Percentiles rank a stretch among this genome's conserved stretches.
phyloP scores from a whole-genome alignment of 768 basidiomycete genomes.

The Tulasnella sp. region DNA sequence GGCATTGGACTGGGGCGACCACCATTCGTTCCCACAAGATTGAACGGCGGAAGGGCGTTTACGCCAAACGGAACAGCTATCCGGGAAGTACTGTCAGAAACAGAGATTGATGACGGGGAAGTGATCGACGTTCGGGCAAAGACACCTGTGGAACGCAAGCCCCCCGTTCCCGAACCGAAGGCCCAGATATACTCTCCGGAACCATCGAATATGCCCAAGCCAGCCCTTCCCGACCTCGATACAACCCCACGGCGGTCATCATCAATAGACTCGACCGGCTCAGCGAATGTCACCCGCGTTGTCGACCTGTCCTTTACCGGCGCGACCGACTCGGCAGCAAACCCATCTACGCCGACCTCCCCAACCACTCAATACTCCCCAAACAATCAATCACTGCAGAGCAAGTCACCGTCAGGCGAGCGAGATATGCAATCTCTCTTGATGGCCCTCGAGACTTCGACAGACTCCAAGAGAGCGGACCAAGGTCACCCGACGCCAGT shows the following conservation, averaged over 20 bases:
- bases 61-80: constrained; percentile 30
- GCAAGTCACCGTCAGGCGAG: neutral
- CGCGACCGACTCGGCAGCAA: neutral
- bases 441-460: neutral
- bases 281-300: constrained; percentile 27
- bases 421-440: constrained; percentile 15
- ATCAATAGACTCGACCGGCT: constrained; percentile 15
- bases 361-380: neutral
- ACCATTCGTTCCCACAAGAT: neutral
- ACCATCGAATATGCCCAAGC: neutral
- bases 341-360: neutral
- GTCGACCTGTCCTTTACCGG: constrained; percentile 21
- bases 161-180: neutral
- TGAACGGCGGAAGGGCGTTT: constrained; percentile 9
- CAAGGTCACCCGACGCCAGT: constrained; percentile 11
- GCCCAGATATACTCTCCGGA: neutral
- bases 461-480: constrained; percentile 2
- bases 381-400: neutral
- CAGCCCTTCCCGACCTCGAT: neutral
- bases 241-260: constrained; percentile 6
- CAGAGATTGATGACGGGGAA: constrained; percentile 4
- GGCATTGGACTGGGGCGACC: constrained; percentile 19
- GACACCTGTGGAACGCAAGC: neutral
- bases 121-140: constrained; percentile 9
- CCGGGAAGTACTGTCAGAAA: constrained; percentile 20